Evolutionary conservation across 768 basidiomycete genomes (phyloP), one percentile per base, ranked within the genome.

Genomic region (Pulveroboletus sp.): DNA sequence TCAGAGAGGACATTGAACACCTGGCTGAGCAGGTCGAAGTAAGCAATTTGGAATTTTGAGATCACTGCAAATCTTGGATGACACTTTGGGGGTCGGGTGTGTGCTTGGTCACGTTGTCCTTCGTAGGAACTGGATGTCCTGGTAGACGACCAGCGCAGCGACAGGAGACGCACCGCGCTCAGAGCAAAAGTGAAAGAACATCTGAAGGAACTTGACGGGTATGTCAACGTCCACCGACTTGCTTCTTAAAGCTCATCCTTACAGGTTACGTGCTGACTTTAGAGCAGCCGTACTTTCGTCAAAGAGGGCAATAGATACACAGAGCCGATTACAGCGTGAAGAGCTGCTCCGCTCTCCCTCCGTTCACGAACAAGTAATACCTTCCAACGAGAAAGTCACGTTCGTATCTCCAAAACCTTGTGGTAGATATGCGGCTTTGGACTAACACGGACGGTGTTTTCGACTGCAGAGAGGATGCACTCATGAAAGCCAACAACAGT

Each of bases 401-500:
- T 86, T 53, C 48, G 83, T 79, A 7, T 19, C 23, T 43, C 30
- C 38, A 27, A 20, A 14, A 26, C 29, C n/a, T 23, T 27, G 16
- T 46, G 16, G 19, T 30, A 39, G 22, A 35, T 23, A 11, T 17
- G 16, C 20, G n/a, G 8, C 30, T 32, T 6, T 27, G 43, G 43
- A 42, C 47, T 50, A 26, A 48, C 26, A 10, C 26, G 2, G n/a
- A 17, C 16, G 8, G 42, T 47, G 40, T 23, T 51, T 46, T 47
- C 17, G n/a, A 13, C 23, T 35, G 42, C 39, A 87, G 85, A 8
- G 92, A 93, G 55, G 93, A 96, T 56, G 77, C 78, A 0, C 76
- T 99, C 12, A 93, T 93, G 85, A 83, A 83, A 55, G 84, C 91
- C n/a, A 91, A 85, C 47, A 79, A 87, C 53, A 80, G 93, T 53